These are phyloP conservation scores for Cyclotella sp. DNA, from an alignment of 108 stramenopile genomes.

Conservation along the genomic window DNA sequence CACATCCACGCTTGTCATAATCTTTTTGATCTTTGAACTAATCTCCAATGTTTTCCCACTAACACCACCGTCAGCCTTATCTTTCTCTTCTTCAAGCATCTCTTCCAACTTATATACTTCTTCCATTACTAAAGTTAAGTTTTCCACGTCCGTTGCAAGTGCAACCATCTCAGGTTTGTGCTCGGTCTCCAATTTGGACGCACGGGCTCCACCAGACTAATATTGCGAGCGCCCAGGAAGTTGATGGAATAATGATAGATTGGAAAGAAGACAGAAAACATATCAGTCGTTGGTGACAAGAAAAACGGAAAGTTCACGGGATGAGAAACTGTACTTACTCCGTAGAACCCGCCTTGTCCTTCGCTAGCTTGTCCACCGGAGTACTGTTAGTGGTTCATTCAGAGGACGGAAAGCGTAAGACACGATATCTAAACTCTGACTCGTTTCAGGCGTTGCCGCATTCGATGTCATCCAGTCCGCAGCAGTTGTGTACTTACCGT, in stretches of 20 bases:
- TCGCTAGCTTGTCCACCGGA: constrained; percentile 75
- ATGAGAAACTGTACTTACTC: neutral
- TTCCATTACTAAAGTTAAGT: constrained; percentile 58
- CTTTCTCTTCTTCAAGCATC: constrained; percentile 49
- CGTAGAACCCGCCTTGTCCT: constrained; percentile 84
- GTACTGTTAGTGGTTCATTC: constrained; percentile 32
- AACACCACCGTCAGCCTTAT: constrained; percentile 26
- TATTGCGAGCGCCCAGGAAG: too few relatives aligned
- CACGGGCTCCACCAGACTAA: constrained; percentile 68
- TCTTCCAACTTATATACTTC: constrained; percentile 60
- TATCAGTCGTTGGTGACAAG: too few relatives aligned
- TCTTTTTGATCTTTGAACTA: constrained; percentile 65
- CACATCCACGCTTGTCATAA: constrained; percentile 65
- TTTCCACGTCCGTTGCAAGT: constrained; percentile 65
- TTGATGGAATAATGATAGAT: too few relatives aligned
- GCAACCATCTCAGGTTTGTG: constrained; percentile 65
- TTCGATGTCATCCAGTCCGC: neutral
- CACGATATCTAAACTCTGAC: too few relatives aligned
- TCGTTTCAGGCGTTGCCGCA: neutral
- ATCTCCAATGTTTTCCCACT: constrained; percentile 59
- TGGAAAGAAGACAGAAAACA: too few relatives aligned
- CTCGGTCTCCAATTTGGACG: constrained; percentile 30
- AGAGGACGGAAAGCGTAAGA: neutral
- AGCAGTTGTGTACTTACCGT: constrained; percentile 13
- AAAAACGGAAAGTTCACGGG: too few relatives aligned